These are phyloP conservation scores for Pestalotiopsis sp. DNA, from an alignment of 2,329 filamentous ascomycete species.

Conservation along the genomic window DNA sequence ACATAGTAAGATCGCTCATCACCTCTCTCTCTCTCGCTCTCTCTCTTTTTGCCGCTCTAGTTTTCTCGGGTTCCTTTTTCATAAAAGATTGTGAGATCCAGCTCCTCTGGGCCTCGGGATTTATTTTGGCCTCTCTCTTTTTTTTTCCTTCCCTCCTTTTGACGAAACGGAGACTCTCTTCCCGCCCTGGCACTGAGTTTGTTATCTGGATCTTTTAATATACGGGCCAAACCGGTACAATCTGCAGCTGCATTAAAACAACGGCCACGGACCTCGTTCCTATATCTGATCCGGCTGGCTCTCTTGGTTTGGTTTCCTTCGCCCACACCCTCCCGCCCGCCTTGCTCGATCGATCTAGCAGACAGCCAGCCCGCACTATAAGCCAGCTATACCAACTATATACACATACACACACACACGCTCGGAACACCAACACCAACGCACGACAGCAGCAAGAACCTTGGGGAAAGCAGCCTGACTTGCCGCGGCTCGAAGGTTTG, in stretches of 20 bases:
- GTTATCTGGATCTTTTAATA: background rate
- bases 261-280: background rate
- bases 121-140: background rate
- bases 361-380: background rate
- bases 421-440: background rate
- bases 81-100: background rate
- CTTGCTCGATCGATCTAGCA: background rate
- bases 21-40: conserved; percentile 1
- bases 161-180: background rate
- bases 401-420: background rate
- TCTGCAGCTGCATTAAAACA: background rate
- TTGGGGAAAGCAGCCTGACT: background rate
- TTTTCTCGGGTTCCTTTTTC: conserved; percentile 7
- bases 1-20: conserved; percentile 13
- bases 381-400: background rate
- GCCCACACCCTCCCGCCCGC: background rate
- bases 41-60: conserved; percentile 8
- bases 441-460: background rate
- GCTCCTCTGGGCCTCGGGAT: background rate
- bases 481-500: background rate
- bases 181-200: background rate
- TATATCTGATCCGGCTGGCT: background rate
- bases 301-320: background rate
- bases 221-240: background rate
- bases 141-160: background rate